Conservation (phyloP, 495 filamentous ascomycete species). For the Podospora comata region DNA sequence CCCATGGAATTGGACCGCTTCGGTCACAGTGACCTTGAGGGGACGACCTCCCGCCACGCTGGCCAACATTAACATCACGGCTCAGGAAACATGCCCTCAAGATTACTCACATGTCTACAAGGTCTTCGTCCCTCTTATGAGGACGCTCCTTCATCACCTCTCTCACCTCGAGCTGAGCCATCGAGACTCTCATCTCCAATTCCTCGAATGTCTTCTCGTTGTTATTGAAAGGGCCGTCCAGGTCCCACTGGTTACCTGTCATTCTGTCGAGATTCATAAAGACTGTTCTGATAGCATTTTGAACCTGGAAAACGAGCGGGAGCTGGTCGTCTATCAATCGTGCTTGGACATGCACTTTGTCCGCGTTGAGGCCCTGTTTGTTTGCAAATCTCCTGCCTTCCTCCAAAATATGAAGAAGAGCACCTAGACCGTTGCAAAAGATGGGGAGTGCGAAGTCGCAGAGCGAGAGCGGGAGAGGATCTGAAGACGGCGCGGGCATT, state of each 20-base stretch:
- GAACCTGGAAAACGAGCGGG: constrained; percentile 49
- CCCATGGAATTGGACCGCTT: constrained; percentile 38
- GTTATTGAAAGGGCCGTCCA: constrained; percentile 15
- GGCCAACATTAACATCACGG: not conserved
- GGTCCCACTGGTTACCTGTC: constrained; percentile 3
- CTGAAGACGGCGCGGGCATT: not conserved
- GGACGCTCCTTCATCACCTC: constrained; percentile 33
- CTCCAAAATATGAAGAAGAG: constrained; percentile 29
- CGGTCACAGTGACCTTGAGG: constrained; percentile 15
- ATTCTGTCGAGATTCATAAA: constrained; percentile 24
- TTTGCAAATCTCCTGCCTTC: constrained; percentile 29
- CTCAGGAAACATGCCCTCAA: not conserved
- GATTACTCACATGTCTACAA: not conserved
- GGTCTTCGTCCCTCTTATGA: not conserved
- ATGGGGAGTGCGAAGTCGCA: constrained; percentile 30
- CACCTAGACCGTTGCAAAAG: constrained; percentile 30
- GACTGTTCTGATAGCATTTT: constrained; percentile 32
- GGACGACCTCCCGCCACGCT: not conserved
- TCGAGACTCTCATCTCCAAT: constrained; percentile 23
- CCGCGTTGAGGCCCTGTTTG: constrained; percentile 16
- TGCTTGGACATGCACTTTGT: constrained; percentile 27
- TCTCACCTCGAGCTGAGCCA: constrained; percentile 28
- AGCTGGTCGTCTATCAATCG: constrained; percentile 47
- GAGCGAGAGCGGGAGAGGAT: constrained; percentile 16
- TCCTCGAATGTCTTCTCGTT: constrained; percentile 27